A percentile compares a stretch with the other conserved stretches of the same genome.
Evolutionary conservation across 257 asterid species (phyloP).

Genomic region (Parsonsia alboflavescens): DNA sequence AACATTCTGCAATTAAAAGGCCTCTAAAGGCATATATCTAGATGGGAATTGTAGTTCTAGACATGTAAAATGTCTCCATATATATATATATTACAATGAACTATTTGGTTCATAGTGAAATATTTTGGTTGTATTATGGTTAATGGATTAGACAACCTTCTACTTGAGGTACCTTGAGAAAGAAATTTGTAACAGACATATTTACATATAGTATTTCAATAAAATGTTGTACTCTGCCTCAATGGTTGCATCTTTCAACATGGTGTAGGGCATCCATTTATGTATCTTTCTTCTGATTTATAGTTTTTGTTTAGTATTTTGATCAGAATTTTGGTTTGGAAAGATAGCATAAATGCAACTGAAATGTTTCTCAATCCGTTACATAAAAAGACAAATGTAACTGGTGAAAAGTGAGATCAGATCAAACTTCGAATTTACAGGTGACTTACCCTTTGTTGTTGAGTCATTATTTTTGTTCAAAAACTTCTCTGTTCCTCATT

Average conservation of each 20-base stretch:
- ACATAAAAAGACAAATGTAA: neutral
- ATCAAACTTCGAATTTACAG: neutral
- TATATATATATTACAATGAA: neutral
- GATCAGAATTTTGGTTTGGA: neutral
- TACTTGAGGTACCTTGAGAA: neutral
- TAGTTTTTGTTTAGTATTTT: neutral
- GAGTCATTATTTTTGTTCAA: neutral
- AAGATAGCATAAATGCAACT: neutral
- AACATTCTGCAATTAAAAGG: conserved; percentile 48
- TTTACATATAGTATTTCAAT: neutral
- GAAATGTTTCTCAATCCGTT: neutral
- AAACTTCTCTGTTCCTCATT: neutral
- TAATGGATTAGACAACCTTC: neutral
- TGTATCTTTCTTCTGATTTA: neutral
- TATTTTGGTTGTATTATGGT: neutral
- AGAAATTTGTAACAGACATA: neutral
- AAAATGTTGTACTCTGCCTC: neutral
- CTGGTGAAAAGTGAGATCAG: neutral
- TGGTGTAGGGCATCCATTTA: neutral
- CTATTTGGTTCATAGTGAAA: neutral
- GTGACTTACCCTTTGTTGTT: neutral
- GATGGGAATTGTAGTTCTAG: conserved; percentile 1
- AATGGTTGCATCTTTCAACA: neutral
- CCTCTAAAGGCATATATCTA: conserved; percentile 40
- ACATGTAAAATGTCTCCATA: neutral